Conservation (phyloP, 2,329 filamentous ascomycete species). For the Ascochyta pisi region DNA sequence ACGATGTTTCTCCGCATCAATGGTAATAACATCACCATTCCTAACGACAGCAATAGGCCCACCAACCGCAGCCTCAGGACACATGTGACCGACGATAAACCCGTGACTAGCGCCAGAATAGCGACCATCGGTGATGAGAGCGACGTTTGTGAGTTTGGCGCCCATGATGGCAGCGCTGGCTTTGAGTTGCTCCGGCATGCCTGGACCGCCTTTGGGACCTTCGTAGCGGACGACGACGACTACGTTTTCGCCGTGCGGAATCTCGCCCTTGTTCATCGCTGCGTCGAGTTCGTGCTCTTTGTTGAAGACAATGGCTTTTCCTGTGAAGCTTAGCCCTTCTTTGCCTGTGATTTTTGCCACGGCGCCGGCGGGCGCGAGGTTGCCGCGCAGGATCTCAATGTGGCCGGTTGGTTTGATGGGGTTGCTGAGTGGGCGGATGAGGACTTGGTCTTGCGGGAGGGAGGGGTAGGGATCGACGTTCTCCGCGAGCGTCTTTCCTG, state of each 20-base stretch:
- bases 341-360: constrained; percentile 98
- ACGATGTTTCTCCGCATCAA: constrained; percentile 79
- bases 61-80: constrained; percentile 86
- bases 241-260: constrained; percentile 78
- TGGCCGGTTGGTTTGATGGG: constrained; percentile 89
- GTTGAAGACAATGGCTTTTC: constrained; percentile 82
- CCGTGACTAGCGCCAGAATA: constrained; percentile 90
- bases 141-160: constrained; percentile 83
- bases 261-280: constrained; percentile 74
- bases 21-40: constrained; percentile 83
- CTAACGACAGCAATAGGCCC: constrained; percentile 84
- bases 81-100: constrained; percentile 93
- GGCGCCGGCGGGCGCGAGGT: constrained; percentile 85
- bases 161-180: constrained; percentile 92
- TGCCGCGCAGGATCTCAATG: constrained; percentile 85
- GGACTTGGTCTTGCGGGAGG: constrained; percentile 77
- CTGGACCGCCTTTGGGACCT: constrained; percentile 89
- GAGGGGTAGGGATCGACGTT: constrained; percentile 81
- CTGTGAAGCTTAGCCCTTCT: constrained; percentile 82
- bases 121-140: constrained; percentile 88
- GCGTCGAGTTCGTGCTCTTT: constrained; percentile 81
- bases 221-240: constrained; percentile 93
- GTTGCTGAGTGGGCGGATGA: constrained; percentile 81
- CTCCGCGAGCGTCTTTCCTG: constrained; percentile 81
- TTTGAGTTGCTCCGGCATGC: constrained; percentile 95